Evolutionary conservation across 208 protist species (phyloP), one percentile per base, ranked within the genome.

Genomic region (Trypanosoma mega): DNA sequence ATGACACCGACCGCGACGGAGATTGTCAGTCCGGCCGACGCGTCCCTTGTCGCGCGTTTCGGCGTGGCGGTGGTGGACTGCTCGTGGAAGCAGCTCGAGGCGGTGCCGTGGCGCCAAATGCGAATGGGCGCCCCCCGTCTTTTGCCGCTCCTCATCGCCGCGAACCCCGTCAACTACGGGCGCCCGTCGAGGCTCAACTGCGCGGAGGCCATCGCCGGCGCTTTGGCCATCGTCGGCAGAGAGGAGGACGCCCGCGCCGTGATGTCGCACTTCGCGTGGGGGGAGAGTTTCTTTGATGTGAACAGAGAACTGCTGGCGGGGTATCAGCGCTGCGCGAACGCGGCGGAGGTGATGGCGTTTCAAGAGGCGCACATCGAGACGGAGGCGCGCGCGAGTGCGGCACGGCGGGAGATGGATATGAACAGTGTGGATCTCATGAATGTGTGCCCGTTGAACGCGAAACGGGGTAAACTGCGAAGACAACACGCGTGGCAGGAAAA

Each of bases 131-230:
- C 88, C 50, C 81, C 92, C 43, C 77, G 79, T 0, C 71, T 97
- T 48, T 70, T 99, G 62, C 99, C 99, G 0, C 98, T 99, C 62
- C 73, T 99, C 12, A 85, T 99, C 2, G 99, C 99, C 2, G 98
- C 98, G 0, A 99, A 99, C 82, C 97, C 98, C 1, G 96, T 99
- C 8, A 99, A 99, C 72, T 99, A 99, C 72, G 99, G 99, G 30
- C 85, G 93, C 34, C 97, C 99, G 27, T 94, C 93, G 30, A 98
- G 99, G 74, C 80, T 99, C 18, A 98, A 96, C 30, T 99, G 98
- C 67, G 98, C 94, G 0, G 98, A 99, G 74, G 98, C 98, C 16
- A 69, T 99, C 43, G 97, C 97, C 1, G 98, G 92, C 1, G 86
- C 95, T 43, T 74, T 99, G 33, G 98, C 82, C 29, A 98, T 99